Evolutionary conservation across 805 yeast species (phyloP).

Genomic region (Nakazawaea sp.): DNA sequence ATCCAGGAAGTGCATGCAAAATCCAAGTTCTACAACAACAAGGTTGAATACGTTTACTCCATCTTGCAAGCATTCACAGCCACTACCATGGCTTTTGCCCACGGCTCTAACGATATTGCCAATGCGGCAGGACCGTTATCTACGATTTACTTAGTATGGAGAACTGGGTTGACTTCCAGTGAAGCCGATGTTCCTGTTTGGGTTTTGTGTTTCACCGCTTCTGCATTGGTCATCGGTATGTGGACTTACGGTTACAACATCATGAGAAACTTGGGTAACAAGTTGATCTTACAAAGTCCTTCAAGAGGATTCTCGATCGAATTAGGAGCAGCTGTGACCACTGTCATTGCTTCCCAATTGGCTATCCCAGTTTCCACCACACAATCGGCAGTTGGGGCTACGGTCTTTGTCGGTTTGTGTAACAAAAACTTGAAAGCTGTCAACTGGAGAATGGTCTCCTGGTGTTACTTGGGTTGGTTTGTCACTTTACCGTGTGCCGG

Average conservation of each 20-base stretch:
- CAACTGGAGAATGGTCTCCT: constrained; percentile 71
- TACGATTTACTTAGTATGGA: constrained; percentile 59
- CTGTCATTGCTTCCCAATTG: constrained; percentile 69
- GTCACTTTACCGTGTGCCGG: constrained; percentile 72
- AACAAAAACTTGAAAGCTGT: constrained; percentile 56
- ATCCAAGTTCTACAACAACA: constrained; percentile 65
- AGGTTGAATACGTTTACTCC: constrained; percentile 61
- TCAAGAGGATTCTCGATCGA: constrained; percentile 73
- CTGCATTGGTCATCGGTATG: constrained; percentile 56
- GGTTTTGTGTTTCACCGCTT: constrained; percentile 65
- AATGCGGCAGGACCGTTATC: constrained; percentile 75
- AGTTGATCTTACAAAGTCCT: constrained; percentile 69
- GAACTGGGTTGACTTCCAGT: constrained; percentile 32
- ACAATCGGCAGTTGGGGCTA: constrained; percentile 73
- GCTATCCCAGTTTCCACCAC: constrained; percentile 72
- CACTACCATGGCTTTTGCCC: constrained; percentile 75
- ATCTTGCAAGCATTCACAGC: constrained; percentile 69
- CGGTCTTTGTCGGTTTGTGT: constrained; percentile 69
- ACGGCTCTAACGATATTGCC: constrained; percentile 75
- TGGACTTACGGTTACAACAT: constrained; percentile 71
- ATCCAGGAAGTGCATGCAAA: constrained; percentile 44
- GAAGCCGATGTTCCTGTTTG: constrained; percentile 63
- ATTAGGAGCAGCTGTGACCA: constrained; percentile 71
- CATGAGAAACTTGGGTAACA: constrained; percentile 67
- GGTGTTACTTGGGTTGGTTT: constrained; percentile 70